Percentiles rank a stretch among this genome's conserved stretches.
These are phyloP conservation scores for Coniella vitis DNA, from an alignment of 2,329 filamentous ascomycete species.

Conservation along the genomic window DNA sequence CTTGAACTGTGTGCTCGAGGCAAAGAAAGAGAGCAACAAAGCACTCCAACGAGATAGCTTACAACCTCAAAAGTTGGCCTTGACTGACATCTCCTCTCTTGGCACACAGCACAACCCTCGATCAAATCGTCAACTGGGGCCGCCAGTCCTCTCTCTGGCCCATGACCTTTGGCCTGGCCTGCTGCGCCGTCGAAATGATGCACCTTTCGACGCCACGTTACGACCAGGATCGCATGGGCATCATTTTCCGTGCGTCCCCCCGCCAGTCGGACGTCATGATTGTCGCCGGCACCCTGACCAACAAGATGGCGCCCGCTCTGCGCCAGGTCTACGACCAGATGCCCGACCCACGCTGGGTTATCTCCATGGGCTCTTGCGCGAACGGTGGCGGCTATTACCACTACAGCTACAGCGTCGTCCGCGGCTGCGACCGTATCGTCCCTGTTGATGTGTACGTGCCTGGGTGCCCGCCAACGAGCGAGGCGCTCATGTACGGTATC, in stretches of 20 bases:
- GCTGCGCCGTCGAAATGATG: constrained; percentile 92
- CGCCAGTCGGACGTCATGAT: constrained; percentile 84
- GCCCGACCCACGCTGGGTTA: constrained; percentile 81
- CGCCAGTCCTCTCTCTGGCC: constrained; percentile 82
- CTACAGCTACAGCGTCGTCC: constrained; percentile 61
- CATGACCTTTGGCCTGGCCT: constrained; percentile 82
- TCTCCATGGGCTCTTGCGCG: constrained; percentile 65
- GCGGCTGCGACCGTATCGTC: constrained; percentile 59
- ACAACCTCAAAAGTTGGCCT: too few relatives aligned
- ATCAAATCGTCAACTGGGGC: constrained; percentile 76
- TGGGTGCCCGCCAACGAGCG: constrained; percentile 48
- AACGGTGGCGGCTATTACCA: constrained; percentile 71
- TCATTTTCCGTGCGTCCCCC: constrained; percentile 65
- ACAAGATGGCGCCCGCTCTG: constrained; percentile 92
- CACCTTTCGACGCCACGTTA: constrained; percentile 80
- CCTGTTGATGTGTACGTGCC: constrained; percentile 65
- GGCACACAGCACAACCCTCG: constrained; percentile 60
- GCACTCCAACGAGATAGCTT: too few relatives aligned
- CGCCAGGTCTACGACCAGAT: constrained; percentile 93
- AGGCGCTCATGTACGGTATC: constrained; percentile 48
- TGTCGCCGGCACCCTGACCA: constrained; percentile 84
- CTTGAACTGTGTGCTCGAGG: too few relatives aligned
- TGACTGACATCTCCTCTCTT: not conserved
- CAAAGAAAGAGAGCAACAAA: not conserved
- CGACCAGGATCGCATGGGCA: constrained; percentile 81